A percentile compares a stretch with the other conserved stretches of the same genome.
Conservation (phyloP, 148 eudicot species). For the Vaccinium darrowii region DNA sequence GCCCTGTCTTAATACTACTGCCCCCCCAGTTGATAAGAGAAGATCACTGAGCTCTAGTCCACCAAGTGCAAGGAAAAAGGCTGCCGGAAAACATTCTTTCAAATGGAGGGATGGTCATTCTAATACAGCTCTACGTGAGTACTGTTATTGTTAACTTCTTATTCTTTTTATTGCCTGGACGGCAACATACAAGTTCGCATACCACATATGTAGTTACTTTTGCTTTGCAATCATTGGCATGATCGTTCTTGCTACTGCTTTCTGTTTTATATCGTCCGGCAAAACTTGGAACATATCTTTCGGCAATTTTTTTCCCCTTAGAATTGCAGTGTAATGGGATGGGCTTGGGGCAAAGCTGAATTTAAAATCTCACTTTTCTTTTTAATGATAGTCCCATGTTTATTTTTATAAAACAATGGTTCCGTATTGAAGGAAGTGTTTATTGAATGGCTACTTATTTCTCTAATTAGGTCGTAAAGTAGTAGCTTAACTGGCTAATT, state of each 20-base stretch:
- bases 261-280: not conserved
- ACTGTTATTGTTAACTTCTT: not conserved
- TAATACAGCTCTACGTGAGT: constrained; percentile 53
- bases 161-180: not conserved
- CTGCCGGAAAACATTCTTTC: constrained; percentile 61
- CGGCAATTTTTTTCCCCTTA: not conserved
- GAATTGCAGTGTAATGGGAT: not conserved
- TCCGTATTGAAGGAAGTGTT: not conserved
- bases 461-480: not conserved
- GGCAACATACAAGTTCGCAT: not conserved
- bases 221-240: not conserved
- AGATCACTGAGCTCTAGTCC: constrained; percentile 67
- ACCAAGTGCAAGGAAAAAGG: constrained; percentile 62
- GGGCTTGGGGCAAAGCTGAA: not conserved
- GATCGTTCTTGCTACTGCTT: not conserved
- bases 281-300: not conserved
- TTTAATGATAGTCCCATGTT: not conserved
- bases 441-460: not conserved
- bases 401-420: not conserved
- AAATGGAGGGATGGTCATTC: constrained; percentile 84
- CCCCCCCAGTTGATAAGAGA: constrained; percentile 68
- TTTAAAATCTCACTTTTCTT: not conserved
- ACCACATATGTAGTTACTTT: not conserved
- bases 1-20: constrained; percentile 77
- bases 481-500: not conserved